These are phyloP conservation scores for Aegilops bicornis DNA, from an alignment of 176 grass and related monocot genomes.

Conservation along the genomic window DNA sequence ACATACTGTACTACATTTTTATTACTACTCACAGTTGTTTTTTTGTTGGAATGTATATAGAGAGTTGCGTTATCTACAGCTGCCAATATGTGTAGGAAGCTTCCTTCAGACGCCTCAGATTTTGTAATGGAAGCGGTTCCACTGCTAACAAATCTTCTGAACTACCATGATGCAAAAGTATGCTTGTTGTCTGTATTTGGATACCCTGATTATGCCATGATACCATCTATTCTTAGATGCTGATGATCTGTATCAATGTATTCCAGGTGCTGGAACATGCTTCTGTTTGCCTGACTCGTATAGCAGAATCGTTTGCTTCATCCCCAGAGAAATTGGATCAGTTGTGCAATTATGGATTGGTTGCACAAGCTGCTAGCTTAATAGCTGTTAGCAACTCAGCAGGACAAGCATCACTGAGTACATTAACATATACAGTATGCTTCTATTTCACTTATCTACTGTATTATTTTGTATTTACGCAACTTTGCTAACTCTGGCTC, in stretches of 20 bases:
- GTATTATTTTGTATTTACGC: constrained; percentile 13
- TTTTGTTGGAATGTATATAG: constrained; percentile 37
- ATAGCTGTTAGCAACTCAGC: constrained; percentile 70
- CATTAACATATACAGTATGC: constrained; percentile 81
- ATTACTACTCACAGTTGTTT: constrained; percentile 28
- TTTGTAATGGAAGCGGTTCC: constrained; percentile 96
- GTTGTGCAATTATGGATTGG: constrained; percentile 82
- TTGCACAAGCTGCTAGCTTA: constrained; percentile 74
- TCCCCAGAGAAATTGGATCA: constrained; percentile 78
- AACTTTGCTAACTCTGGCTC: background rate
- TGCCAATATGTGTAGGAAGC: constrained; percentile 93
- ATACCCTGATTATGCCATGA: constrained; percentile 8
- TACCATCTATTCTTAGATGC: constrained; percentile 19
- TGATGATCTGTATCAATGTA: constrained; percentile 2
- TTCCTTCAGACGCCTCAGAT: constrained; percentile 88
- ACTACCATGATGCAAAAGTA: constrained; percentile 89
- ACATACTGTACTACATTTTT: background rate
- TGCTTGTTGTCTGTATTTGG: constrained; percentile 14
- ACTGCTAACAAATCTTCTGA: constrained; percentile 86
- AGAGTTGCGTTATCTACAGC: constrained; percentile 92
- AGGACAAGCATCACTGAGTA: constrained; percentile 74
- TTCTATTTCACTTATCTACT: background rate
- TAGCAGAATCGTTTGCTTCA: constrained; percentile 75
- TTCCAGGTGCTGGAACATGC: constrained; percentile 86
- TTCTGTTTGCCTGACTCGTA: constrained; percentile 78